A percentile compares a stretch with the other conserved stretches of the same genome.
Conservation (phyloP, 2,329 filamentous ascomycete genomes). For the Penicillium sp. region DNA sequence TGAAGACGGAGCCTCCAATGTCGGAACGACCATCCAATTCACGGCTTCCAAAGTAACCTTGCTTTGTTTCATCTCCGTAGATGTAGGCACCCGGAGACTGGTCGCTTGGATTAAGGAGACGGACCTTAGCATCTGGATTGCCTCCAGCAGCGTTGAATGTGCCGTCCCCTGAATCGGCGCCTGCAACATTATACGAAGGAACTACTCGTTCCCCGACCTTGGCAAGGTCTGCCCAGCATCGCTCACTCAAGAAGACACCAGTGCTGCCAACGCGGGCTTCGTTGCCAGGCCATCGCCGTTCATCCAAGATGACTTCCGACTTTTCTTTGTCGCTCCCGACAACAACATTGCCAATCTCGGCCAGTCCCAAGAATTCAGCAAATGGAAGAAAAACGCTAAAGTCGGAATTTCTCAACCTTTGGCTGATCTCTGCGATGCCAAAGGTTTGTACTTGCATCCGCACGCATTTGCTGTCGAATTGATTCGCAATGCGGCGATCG, state of each 20-base stretch:
- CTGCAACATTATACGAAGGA: conserved; percentile 60
- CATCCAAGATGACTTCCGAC: conserved; percentile 84
- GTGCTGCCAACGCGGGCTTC: conserved; percentile 89
- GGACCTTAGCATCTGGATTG: conserved; percentile 54
- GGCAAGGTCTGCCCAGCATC: conserved; percentile 90
- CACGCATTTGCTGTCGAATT: conserved; percentile 98
- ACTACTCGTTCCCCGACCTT: conserved; percentile 65
- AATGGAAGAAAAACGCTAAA: conserved; percentile 96
- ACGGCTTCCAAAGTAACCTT: conserved; percentile 76
- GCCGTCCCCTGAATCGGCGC: conserved; percentile 59
- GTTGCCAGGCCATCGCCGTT: conserved; percentile 87
- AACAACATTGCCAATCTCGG: conserved; percentile 78
- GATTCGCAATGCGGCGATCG: conserved; percentile 93
- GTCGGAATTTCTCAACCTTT: conserved; percentile 86
- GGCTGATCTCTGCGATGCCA: conserved; percentile 95
- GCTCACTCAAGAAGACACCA: conserved; percentile 91
- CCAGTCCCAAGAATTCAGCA: conserved; percentile 86
- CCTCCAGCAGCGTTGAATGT: conserved; percentile 55
- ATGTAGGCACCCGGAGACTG: conserved; percentile 60
- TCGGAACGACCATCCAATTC: conserved; percentile 87
- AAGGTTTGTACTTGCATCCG: conserved; percentile 91
- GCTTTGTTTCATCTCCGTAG: conserved; percentile 73
- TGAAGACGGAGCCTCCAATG: conserved; percentile 85
- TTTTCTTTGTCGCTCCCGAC: conserved; percentile 93
- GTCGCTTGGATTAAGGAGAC: conserved; percentile 51